These are phyloP conservation scores for Saprolegnia parasitica DNA, from an alignment of 352 stramenopile genomes.

Conservation along the genomic window DNA sequence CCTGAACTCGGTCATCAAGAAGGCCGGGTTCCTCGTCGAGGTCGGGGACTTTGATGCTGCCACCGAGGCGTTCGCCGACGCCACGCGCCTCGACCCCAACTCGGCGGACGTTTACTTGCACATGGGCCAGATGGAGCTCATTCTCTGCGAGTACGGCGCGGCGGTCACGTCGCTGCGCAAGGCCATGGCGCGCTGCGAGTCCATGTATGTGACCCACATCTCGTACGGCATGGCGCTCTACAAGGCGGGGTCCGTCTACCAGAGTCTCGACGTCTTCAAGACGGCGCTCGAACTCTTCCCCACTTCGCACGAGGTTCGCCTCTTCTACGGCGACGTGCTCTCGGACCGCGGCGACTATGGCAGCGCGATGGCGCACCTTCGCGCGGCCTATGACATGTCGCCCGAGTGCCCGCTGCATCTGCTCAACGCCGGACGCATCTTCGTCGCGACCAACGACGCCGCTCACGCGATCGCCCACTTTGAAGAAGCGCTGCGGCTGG, in stretches of 20 bases:
- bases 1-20: conserved; percentile 42
- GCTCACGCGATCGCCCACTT: conserved; percentile 78
- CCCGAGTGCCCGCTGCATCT: conserved; percentile 75
- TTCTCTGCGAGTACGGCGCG: conserved; percentile 68
- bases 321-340: conserved; percentile 81
- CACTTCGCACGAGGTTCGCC: conserved; percentile 63
- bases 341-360: conserved; percentile 79
- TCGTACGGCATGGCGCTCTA: conserved; percentile 85
- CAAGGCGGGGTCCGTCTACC: conserved; percentile 75
- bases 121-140: conserved; percentile 73
- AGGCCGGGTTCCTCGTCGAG: conserved; percentile 73
- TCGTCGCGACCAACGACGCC: conserved; percentile 77
- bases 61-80: conserved; percentile 54
- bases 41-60: conserved; percentile 62
- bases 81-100: conserved; percentile 65
- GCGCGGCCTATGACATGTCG: conserved; percentile 56
- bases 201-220: conserved; percentile 64
- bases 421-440: conserved; percentile 76
- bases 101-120: conserved; percentile 75
- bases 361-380: conserved; percentile 71
- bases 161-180: conserved; percentile 65
- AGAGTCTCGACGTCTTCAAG: conserved; percentile 77
- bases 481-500: conserved; percentile 66
- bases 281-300: conserved; percentile 61
- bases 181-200: conserved; percentile 70